These are phyloP conservation scores for Flaveria bidentis DNA, from an alignment of 129 eudicot species.

Conservation along the genomic window DNA sequence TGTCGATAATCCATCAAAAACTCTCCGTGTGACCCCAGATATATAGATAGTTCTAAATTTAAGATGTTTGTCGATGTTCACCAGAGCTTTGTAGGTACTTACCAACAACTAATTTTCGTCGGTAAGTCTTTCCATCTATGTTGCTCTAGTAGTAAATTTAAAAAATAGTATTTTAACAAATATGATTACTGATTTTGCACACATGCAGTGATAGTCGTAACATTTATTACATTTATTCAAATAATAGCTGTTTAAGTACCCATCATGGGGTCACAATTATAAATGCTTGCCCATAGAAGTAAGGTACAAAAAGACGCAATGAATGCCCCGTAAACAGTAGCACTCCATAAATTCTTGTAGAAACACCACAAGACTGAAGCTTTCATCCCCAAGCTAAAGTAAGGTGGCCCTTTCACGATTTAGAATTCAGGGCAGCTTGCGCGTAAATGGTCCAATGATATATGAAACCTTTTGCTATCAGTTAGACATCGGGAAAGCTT, in stretches of 20 bases:
- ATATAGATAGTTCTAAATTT: too few relatives aligned
- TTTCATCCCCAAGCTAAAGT: neutral
- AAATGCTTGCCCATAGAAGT: neutral
- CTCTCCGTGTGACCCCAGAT: too few relatives aligned
- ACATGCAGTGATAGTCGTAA: neutral
- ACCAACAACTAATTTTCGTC: too few relatives aligned
- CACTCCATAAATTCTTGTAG: neutral
- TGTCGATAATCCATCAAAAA: too few relatives aligned
- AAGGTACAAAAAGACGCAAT: neutral
- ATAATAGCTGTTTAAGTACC: neutral
- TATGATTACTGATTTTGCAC: neutral
- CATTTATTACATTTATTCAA: neutral
- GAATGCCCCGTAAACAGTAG: neutral
- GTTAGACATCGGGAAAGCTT: neutral
- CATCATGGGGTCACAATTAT: slow-evolving; percentile 11
- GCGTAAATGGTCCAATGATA: neutral
- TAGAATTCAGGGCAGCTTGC: too few relatives aligned
- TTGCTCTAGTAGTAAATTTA: too few relatives aligned
- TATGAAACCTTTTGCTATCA: neutral
- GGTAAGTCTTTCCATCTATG: too few relatives aligned
- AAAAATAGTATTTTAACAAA: neutral
- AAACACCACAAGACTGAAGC: neutral
- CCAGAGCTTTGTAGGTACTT: too few relatives aligned
- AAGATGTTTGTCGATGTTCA: too few relatives aligned
- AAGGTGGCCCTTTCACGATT: neutral